Base-by-base conservation (phyloP, 257 asterid species). In the Rhazya stricta region DNA sequence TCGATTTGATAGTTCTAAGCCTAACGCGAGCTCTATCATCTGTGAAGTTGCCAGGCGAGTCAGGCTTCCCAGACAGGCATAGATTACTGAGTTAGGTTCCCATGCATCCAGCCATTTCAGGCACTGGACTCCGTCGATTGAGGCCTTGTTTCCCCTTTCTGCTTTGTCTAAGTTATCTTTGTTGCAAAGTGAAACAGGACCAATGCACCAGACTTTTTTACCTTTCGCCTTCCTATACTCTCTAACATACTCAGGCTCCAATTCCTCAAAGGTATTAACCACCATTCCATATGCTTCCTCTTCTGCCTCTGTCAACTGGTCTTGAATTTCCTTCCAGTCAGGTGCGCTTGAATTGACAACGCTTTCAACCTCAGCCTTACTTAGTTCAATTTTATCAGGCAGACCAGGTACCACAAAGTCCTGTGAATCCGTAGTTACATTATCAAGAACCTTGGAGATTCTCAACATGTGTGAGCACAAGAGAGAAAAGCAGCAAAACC, bases 21-120 rank as follows among this genome's bases (percentile, higher is more conserved):
- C 93, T 25, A 80, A 68, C 27, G 85, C 93, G 3, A 88, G 84
- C 65, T 86, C 88, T 23, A 79, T 78, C 78, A 83, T 48, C 51
- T 88, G 93, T 6, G 80, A 19, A 4, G 79, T 56, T 9, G 83
- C 15, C 85, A 87, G 30, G n/a, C 82, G 77, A 7, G 88, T 67
- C 39, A 87, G 27, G 83, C 89, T 89, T 11, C 94, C 94, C 1
- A 85, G 83, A 42, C 91, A 89, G 0, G 80, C 86, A 21, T 79
- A 89, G 46, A 89, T 61, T 4, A 83, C 87, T 0, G 89, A 86
- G 46, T 41, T 18, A 34, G 78, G 30, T n/a, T 76, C 81, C 45
- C 30, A 71, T 0, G 80, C 74, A 21, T 83, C 85, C 0, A 89
- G 91, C 92, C 91, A 89, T 29, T 82, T 77, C 56, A 79, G 34